Percentiles rank a stretch among this genome's conserved stretches.
These are phyloP conservation scores for Penicillium angulare DNA, from an alignment of 495 filamentous ascomycete genomes.

Conservation along the genomic window DNA sequence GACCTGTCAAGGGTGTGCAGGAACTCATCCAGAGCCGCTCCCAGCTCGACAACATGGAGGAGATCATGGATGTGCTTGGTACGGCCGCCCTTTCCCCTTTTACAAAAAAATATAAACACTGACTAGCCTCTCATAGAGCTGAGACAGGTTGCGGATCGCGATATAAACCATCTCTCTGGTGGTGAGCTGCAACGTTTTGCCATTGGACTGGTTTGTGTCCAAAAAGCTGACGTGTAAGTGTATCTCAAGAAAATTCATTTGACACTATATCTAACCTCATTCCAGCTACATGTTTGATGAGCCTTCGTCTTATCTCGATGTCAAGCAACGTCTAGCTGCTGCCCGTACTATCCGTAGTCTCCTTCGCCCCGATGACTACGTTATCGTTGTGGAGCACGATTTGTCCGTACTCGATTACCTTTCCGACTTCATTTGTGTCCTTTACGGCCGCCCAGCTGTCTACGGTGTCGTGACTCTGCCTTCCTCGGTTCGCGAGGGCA, in stretches of 20 bases:
- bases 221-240: constrained; percentile 88
- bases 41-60: constrained; percentile 76
- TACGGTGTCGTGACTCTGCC: constrained; percentile 99
- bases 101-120: background rate
- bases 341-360: constrained; percentile 89
- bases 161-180: constrained; percentile 86
- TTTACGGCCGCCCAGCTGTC: constrained; percentile 91
- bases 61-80: constrained; percentile 83
- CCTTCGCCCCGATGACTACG: constrained; percentile 84
- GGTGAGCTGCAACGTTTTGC: constrained; percentile 98
- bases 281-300: constrained; percentile 97
- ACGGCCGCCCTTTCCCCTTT: constrained; percentile 9
- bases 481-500: constrained; percentile 94
- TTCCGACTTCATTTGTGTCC: constrained; percentile 95
- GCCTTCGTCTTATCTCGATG: constrained; percentile 96
- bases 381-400: constrained; percentile 99
- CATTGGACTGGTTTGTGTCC: constrained; percentile 91
- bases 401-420: constrained; percentile 96
- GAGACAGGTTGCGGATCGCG: constrained; percentile 79
- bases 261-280: constrained; percentile 1
- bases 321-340: constrained; percentile 93
- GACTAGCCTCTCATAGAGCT: constrained; percentile 56
- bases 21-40: constrained; percentile 69
- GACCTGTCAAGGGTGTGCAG: constrained; percentile 71
- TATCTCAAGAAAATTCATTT: background rate